Conservation (phyloP, 2,329 filamentous ascomycete species). For the Aspergillus japonicus region DNA sequence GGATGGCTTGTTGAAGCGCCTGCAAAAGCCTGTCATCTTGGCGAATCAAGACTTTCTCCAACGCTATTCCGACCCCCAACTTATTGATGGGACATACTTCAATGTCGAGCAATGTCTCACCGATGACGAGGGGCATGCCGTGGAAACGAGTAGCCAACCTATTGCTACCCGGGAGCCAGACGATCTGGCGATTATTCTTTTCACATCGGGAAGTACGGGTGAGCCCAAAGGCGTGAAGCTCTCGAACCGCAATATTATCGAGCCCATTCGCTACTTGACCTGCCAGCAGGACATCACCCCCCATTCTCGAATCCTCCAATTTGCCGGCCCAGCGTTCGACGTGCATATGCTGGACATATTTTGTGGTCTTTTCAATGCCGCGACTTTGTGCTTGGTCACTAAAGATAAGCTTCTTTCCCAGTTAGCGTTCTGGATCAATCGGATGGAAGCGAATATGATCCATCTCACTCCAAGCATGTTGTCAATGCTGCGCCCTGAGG, state of each 20-base stretch:
- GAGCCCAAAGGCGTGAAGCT: not conserved
- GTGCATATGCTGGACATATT: not conserved
- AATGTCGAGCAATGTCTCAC: not conserved
- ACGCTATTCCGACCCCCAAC: not conserved
- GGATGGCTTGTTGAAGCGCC: not conserved
- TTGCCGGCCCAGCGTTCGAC: not conserved
- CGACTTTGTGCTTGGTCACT: not conserved
- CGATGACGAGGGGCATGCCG: not conserved
- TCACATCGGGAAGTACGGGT: not conserved
- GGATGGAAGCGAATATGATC: not conserved
- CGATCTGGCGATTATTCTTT: not conserved
- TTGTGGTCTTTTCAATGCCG: not conserved
- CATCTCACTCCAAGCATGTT: not conserved
- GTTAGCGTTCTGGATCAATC: not conserved
- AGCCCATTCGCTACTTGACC: not conserved
- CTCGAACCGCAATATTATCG: not conserved
- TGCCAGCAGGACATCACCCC: not conserved
- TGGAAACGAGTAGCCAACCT: not conserved
- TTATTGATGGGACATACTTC: not conserved
- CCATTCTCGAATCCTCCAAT: not conserved
- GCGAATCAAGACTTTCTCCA: not conserved
- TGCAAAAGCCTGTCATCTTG: not conserved
- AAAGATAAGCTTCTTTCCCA: not conserved
- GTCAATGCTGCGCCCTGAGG: not conserved
- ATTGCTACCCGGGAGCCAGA: not conserved